Evolutionary conservation across 2,329 filamentous ascomycete species (phyloP).

Genomic region (Amauroascus niger): DNA sequence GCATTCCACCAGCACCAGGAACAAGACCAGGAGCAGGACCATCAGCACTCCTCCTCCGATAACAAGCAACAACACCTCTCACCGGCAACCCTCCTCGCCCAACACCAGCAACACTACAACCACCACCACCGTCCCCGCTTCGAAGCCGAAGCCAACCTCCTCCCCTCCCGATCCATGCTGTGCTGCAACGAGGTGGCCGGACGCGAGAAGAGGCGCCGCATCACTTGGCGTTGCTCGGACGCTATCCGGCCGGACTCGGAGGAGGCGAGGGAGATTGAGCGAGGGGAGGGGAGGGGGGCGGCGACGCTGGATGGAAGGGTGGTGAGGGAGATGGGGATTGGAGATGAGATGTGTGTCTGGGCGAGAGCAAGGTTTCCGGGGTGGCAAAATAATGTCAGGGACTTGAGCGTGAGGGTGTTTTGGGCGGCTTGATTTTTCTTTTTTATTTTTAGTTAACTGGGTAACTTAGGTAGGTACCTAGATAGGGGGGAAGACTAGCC

Average conservation of each 20-base stretch:
- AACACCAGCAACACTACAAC: conserved; percentile 1
- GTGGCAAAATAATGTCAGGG: conserved; percentile 30
- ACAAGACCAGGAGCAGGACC: not conserved
- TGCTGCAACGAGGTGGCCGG: conserved; percentile 26
- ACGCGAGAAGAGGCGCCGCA: conserved; percentile 19
- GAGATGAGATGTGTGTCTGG: conserved; percentile 33
- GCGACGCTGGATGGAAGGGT: conserved; percentile 29
- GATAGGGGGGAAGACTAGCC: too few species aligned
- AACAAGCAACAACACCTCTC: too few species aligned
- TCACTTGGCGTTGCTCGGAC: conserved; percentile 32
- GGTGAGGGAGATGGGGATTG: conserved; percentile 29
- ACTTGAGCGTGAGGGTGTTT: conserved; percentile 27
- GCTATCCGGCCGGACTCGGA: conserved; percentile 24
- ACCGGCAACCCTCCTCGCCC: not conserved
- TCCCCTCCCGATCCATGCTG: conserved; percentile 25
- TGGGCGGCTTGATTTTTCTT: conserved; percentile 26
- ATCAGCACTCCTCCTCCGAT: too few species aligned
- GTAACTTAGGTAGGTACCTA: too few species aligned
- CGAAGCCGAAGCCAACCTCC: conserved; percentile 15
- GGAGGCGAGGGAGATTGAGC: conserved; percentile 27
- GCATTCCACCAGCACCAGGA: conserved; percentile 1
- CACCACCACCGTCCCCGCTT: conserved; percentile 1
- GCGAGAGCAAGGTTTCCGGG: conserved; percentile 30
- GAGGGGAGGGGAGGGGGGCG: conserved; percentile 26
- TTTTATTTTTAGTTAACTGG: too few species aligned